These are phyloP conservation scores for Fomitiporia mediterranea DNA, from an alignment of 1,284 basidiomycete genomes.

Conservation along the genomic window DNA sequence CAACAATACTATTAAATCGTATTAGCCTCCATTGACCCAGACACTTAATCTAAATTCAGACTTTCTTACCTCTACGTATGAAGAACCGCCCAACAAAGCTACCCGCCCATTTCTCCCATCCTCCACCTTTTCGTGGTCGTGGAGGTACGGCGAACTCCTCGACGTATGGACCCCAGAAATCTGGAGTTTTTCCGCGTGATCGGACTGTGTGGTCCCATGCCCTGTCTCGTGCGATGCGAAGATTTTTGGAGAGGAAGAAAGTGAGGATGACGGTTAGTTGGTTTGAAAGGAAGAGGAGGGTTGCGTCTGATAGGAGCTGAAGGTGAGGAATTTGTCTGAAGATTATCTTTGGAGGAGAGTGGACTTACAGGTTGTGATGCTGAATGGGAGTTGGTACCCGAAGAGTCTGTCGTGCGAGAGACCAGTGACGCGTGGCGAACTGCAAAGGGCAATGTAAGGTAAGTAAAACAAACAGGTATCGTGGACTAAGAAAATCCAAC, in stretches of 20 bases:
- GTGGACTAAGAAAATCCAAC: conserved; percentile 25
- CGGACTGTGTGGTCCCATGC: conserved; percentile 78
- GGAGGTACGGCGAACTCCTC: conserved; percentile 84
- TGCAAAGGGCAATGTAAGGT: conserved; percentile 27
- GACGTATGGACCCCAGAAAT: conserved; percentile 86
- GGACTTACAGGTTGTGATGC: conserved; percentile 57
- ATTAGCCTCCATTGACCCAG: neutral
- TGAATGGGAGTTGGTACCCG: conserved; percentile 61
- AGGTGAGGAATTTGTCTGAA: neutral
- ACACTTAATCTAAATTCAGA: no score
- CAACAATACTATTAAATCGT: neutral
- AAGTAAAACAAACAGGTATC: conserved; percentile 2
- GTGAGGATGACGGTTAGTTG: conserved; percentile 70
- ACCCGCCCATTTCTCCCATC: conserved; percentile 40
- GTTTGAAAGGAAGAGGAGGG: conserved; percentile 63
- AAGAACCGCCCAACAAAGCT: conserved; percentile 48
- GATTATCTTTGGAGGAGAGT: neutral
- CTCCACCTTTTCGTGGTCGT: conserved; percentile 27
- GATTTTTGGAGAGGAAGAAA: conserved; percentile 78
- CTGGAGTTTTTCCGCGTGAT: conserved; percentile 71
- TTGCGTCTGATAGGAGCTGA: conserved; percentile 54
- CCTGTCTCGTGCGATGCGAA: conserved; percentile 69
- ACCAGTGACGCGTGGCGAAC: conserved; percentile 61
- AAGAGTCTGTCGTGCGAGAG: conserved; percentile 60
- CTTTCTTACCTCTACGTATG: conserved; percentile 47